These are phyloP conservation scores for Populus davidiana DNA, from an alignment of 345 rosid genomes.

Conservation along the genomic window DNA sequence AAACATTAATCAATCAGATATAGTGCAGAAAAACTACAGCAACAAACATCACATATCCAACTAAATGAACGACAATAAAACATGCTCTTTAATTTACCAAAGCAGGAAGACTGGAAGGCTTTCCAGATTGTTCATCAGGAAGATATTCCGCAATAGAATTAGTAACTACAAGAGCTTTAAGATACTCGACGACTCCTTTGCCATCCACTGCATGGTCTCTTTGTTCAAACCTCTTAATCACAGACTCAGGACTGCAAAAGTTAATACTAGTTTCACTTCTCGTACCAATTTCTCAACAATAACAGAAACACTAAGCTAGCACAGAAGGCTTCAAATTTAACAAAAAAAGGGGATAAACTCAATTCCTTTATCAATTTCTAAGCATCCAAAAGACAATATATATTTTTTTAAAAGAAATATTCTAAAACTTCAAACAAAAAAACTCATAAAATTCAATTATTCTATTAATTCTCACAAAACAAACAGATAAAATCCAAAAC, in stretches of 20 bases:
- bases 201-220: slow-evolving; percentile 80
- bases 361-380: not conserved
- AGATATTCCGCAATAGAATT: slow-evolving; percentile 85
- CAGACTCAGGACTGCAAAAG: slow-evolving; percentile 71
- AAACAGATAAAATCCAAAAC: not conserved
- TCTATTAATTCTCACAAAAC: not conserved
- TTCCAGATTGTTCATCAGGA: slow-evolving; percentile 82
- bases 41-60: not conserved
- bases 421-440: not conserved
- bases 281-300: not conserved
- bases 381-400: not conserved
- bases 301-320: not conserved
- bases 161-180: slow-evolving; percentile 79
- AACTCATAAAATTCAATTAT: not conserved
- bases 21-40: not conserved
- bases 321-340: not conserved
- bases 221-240: slow-evolving; percentile 82
- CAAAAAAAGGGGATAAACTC: not conserved
- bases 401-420: not conserved
- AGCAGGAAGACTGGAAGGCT: slow-evolving; percentile 78
- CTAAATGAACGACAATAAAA: not conserved
- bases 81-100: slow-evolving; percentile 43
- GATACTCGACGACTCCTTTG: slow-evolving; percentile 84
- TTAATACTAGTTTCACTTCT: not conserved
- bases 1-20: not conserved